Evolutionary conservation across 1,284 basidiomycete genomes (phyloP).

Genomic region (Taiwanofungus camphoratus): DNA sequence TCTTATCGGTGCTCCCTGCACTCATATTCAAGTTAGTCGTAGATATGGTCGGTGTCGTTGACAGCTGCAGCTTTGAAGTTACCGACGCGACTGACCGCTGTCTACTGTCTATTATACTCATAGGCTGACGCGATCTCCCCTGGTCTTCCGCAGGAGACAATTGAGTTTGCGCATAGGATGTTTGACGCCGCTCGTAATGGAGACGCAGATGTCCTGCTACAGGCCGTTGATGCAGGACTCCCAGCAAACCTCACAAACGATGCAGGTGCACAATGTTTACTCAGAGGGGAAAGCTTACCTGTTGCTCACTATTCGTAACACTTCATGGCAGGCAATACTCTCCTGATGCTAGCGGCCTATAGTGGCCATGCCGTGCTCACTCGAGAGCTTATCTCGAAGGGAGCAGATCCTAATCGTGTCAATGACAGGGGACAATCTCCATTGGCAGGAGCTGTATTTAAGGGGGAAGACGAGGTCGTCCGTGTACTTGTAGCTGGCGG

Average conservation of each 20-base stretch:
- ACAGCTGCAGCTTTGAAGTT: too few relatives aligned
- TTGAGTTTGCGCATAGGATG: constrained; percentile 70
- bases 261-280: too few relatives aligned
- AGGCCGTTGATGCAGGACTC: constrained; percentile 68
- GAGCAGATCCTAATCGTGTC: constrained; percentile 64
- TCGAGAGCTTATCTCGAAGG: constrained; percentile 44
- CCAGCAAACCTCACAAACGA: constrained; percentile 76
- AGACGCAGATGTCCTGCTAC: constrained; percentile 42
- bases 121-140: too few relatives aligned
- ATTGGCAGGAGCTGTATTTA: constrained; percentile 81
- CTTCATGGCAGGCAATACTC: constrained; percentile 53
- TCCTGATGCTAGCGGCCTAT: constrained; percentile 82
- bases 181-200: constrained; percentile 74
- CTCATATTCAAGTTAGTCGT: too few relatives aligned
- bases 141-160: constrained; percentile 36
- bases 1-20: too few relatives aligned
- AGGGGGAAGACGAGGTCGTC: constrained; percentile 60
- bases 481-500: constrained; percentile 53
- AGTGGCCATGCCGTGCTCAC: constrained; percentile 63
- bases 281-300: too few relatives aligned
- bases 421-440: constrained; percentile 81
- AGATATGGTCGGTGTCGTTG: too few relatives aligned
- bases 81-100: too few relatives aligned
- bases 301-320: too few relatives aligned
- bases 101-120: too few relatives aligned